Conservation (phyloP, 2,329 filamentous ascomycete genomes). For the Colletotrichum zoysiae region DNA sequence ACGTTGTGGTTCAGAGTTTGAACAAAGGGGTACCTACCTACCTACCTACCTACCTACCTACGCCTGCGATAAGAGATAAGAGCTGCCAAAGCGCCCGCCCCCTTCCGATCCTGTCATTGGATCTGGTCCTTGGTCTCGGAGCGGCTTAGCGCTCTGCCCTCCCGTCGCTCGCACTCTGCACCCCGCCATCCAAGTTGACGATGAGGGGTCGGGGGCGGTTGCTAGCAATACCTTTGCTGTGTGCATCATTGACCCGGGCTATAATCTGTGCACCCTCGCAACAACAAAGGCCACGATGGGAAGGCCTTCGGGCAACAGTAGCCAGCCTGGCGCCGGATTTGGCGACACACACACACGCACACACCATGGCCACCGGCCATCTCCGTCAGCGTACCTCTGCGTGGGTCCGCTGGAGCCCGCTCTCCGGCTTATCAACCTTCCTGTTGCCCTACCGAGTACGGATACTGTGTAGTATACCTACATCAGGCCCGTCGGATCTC, state of each 20-base stretch:
- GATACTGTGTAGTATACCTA: neutral
- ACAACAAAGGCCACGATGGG: slow-evolving; percentile 11
- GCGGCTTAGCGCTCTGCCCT: slow-evolving; percentile 27
- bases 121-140: slow-evolving; percentile 7
- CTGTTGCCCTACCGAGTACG: neutral
- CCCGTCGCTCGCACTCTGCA: slow-evolving; percentile 6
- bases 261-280: neutral
- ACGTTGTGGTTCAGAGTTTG: neutral
- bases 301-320: neutral
- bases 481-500: slow-evolving; percentile 3
- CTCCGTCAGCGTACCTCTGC: slow-evolving; percentile 36
- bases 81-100: slow-evolving; percentile 3
- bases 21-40: neutral
- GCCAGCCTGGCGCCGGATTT: neutral
- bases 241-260: slow-evolving; percentile 13
- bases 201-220: slow-evolving; percentile 24
- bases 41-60: neutral
- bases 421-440: slow-evolving; percentile 22
- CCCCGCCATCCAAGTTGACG: slow-evolving; percentile 35
- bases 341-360: neutral
- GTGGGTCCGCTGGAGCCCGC: slow-evolving; percentile 31
- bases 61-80: slow-evolving; percentile 15
- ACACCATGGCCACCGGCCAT: slow-evolving; percentile 10
- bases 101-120: slow-evolving; percentile 2
- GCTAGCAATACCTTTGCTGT: slow-evolving; percentile 6